Percentiles rank a stretch among this genome's conserved stretches.
These are phyloP conservation scores for Torulaspora indica DNA, from an alignment of 805 yeast species.

Conservation along the genomic window DNA sequence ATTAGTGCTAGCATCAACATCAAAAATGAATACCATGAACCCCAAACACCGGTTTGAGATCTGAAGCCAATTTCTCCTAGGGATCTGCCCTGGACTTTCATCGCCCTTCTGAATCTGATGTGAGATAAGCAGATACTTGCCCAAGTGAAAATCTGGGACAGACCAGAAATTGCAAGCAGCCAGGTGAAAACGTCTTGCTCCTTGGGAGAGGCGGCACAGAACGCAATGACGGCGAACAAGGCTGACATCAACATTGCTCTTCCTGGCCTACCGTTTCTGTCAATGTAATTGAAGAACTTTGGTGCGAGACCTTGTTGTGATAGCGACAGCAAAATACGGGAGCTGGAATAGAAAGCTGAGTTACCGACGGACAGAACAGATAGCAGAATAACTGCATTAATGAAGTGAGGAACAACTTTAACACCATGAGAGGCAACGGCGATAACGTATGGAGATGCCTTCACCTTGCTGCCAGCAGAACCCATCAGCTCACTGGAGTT, in stretches of 20 bases:
- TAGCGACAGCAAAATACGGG: conserved; percentile 50
- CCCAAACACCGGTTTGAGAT: conserved; percentile 49
- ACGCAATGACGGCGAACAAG: conserved; percentile 56
- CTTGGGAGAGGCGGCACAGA: conserved; percentile 59
- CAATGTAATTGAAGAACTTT: conserved; percentile 50
- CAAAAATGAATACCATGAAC: conserved; percentile 48
- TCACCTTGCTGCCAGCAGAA: conserved; percentile 44
- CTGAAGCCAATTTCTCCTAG: conserved; percentile 48
- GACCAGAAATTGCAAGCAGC: conserved; percentile 58
- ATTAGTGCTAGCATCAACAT: conserved; percentile 48
- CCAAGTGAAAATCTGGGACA: conserved; percentile 63
- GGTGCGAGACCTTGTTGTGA: conserved; percentile 62
- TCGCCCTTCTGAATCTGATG: conserved; percentile 55
- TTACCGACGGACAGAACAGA: conserved; percentile 57
- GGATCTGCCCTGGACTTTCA: conserved; percentile 50
- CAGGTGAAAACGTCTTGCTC: conserved; percentile 57
- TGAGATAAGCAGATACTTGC: conserved; percentile 52
- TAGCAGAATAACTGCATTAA: conserved; percentile 59
- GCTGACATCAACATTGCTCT: conserved; percentile 49
- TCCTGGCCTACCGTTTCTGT: conserved; percentile 61
- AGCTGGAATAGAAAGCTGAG: conserved; percentile 48
- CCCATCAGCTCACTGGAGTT: conserved; percentile 48
- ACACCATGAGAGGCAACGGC: conserved; percentile 57
- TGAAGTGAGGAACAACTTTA: conserved; percentile 54
- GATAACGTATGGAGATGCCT: conserved; percentile 72